Conservation (phyloP, 2,329 filamentous ascomycete species). For the Fusarium marasasianum region DNA sequence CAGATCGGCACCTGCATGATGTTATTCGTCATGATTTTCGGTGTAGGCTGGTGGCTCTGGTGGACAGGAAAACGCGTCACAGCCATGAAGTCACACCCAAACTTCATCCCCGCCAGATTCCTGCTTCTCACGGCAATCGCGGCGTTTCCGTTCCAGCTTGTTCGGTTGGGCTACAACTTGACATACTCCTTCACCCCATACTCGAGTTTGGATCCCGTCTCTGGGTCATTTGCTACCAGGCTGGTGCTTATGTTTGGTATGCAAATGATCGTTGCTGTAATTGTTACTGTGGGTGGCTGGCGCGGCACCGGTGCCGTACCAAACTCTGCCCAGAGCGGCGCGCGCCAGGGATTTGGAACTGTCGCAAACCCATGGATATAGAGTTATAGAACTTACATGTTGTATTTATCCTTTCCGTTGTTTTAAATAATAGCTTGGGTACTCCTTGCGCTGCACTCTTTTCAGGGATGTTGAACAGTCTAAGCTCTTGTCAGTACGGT, state of each 20-base stretch:
- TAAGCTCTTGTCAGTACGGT: not conserved
- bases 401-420: fast-evolving
- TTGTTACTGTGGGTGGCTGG: not conserved
- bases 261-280: not conserved
- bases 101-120: not conserved
- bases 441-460: fast-evolving
- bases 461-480: fast-evolving
- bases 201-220: not conserved
- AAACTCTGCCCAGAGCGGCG: not conserved
- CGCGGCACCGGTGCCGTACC: not conserved
- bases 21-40: not conserved
- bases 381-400: fast-evolving
- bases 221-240: not conserved
- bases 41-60: not conserved
- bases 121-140: not conserved
- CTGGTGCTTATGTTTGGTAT: not conserved
- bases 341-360: not conserved
- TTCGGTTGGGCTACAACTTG: not conserved
- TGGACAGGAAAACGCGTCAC: not conserved
- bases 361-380: not conserved
- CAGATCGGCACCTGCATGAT: not conserved
- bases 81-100: not conserved
- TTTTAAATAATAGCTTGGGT: not conserved
- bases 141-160: not conserved
- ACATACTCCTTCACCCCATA: not conserved